These are phyloP conservation scores for Cryphonectria radicalis DNA, from an alignment of 2,329 filamentous ascomycete genomes.

Conservation along the genomic window DNA sequence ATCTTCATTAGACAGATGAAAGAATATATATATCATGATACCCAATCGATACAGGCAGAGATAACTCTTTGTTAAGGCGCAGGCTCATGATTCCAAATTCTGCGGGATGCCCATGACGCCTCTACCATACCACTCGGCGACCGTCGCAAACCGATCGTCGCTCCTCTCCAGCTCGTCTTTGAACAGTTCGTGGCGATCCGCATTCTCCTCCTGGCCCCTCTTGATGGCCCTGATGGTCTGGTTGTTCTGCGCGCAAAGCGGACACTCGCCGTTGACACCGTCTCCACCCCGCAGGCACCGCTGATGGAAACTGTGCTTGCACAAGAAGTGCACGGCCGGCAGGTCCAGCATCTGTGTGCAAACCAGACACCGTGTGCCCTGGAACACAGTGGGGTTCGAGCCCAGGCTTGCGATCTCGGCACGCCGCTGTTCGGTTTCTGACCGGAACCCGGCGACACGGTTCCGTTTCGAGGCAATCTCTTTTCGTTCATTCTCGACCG, in stretches of 20 bases:
- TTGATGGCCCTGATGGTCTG: conserved; percentile 87
- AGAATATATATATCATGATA: conserved; percentile 24
- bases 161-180: conserved; percentile 76
- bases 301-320: conserved; percentile 96
- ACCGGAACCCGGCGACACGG: conserved; percentile 80
- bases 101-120: conserved; percentile 75
- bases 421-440: conserved; percentile 80
- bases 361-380: conserved; percentile 83
- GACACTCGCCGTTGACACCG: conserved; percentile 65
- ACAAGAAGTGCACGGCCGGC: conserved; percentile 92
- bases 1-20: conserved; percentile 15
- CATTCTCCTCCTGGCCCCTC: conserved; percentile 82
- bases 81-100: conserved; percentile 38
- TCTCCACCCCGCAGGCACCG: conserved; percentile 68
- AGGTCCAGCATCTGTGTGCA: conserved; percentile 81
- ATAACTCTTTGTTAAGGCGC: not conserved
- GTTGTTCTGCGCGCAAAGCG: conserved; percentile 82
- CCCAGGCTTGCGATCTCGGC: conserved; percentile 77
- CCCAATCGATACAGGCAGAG: not conserved
- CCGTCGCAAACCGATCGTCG: conserved; percentile 83
- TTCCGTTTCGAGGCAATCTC: conserved; percentile 82
- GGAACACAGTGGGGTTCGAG: conserved; percentile 84
- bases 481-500: conserved; percentile 83
- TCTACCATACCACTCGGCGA: conserved; percentile 92
- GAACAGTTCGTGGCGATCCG: conserved; percentile 88